These are phyloP conservation scores for Fomitopsis palustris DNA, from an alignment of 1,284 basidiomycete species.

Conservation along the genomic window DNA sequence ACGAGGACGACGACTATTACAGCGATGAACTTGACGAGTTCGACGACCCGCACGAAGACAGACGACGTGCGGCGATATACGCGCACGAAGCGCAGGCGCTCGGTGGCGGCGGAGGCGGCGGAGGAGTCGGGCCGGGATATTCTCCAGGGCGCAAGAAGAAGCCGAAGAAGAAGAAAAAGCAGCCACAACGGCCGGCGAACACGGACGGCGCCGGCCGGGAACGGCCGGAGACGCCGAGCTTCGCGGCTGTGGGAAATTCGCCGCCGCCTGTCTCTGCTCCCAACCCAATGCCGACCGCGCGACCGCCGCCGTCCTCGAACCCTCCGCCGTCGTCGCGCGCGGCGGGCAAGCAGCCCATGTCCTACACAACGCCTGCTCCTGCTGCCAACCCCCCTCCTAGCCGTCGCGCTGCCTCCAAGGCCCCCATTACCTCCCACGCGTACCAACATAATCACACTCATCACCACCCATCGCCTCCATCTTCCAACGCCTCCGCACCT, in stretches of 20 bases:
- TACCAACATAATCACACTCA: conserved; percentile 51
- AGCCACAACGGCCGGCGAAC: conserved; percentile 30
- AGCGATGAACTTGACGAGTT: conserved; percentile 44
- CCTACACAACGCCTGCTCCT: conserved; percentile 35
- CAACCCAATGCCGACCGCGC: conserved; percentile 40
- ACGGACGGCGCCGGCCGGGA: conserved; percentile 23
- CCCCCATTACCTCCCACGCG: conserved; percentile 52
- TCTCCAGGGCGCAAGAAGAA: conserved; percentile 28
- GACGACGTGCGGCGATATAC: conserved; percentile 31
- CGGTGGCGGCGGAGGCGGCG: conserved; percentile 9
- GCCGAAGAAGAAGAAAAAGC: conserved; percentile 35
- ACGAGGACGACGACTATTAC: conserved; percentile 42
- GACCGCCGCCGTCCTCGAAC: conserved; percentile 36
- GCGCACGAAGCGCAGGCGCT: conserved; percentile 33
- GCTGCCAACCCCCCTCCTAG: conserved; percentile 27
- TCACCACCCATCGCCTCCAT: conserved; percentile 69
- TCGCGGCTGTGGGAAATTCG: conserved; percentile 31
- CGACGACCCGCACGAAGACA: conserved; percentile 32
- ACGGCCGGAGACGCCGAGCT: conserved; percentile 23
- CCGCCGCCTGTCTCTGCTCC: conserved; percentile 38
- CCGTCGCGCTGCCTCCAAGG: conserved; percentile 67
- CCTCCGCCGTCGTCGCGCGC: conserved; percentile 63
- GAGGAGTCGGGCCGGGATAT: conserved; percentile 11
- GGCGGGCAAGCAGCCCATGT: conserved; percentile 77
- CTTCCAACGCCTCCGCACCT: conserved; percentile 54